Evolutionary conservation across 208 protist genomes (phyloP), one percentile per base, ranked within the genome.

Genomic region (Wallacemonas collosoma): DNA sequence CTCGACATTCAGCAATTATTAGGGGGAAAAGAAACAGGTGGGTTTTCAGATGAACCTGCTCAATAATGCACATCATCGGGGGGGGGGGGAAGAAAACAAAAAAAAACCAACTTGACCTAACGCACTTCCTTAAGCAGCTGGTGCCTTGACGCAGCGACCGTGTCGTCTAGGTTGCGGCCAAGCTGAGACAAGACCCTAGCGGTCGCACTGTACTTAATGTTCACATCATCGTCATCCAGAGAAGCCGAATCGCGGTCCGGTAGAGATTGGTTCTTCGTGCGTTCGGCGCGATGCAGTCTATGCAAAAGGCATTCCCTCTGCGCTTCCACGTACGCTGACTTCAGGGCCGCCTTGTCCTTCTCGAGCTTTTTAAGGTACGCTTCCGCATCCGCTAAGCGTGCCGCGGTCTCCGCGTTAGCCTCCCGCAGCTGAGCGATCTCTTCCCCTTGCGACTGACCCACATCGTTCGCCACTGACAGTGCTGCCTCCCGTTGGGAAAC

Each of bases 341-440:
- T 50, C 17, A 90, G 51, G 54, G 76, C 68, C 6, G 73, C 78
- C 38, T 73, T 79, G 41, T 86, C 84, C 38, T 61, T 57, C 66
- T 73, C 71, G 12, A 79, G 68, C 58, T 79, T 63, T 11, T 36
- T 47, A 41, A 64, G 7, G 1, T 17, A 38, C 40, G 51, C 38
- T 15, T 41, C 3, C 14, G 26, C 53, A 1, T 44, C 51, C 8
- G 48, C n/a, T 11, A 61, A n/a, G n/a, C 55, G n/a, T 17, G 3
- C 17, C 54, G 0, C 62, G 26, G 0, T 0, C 26, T 26, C 26
- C 26, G 26, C 26, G 26, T 26, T 26, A 26, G 26, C 26, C 26
- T 26, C 26, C 26, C 26, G 67, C 73, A 72, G 26, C 53, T 44
- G 2, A 15, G 39, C 47, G 35, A 69, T n/a, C 8, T 41, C 68